Conservation (phyloP, 2,329 filamentous ascomycete genomes). For the Aspergillus costaricaensis region DNA sequence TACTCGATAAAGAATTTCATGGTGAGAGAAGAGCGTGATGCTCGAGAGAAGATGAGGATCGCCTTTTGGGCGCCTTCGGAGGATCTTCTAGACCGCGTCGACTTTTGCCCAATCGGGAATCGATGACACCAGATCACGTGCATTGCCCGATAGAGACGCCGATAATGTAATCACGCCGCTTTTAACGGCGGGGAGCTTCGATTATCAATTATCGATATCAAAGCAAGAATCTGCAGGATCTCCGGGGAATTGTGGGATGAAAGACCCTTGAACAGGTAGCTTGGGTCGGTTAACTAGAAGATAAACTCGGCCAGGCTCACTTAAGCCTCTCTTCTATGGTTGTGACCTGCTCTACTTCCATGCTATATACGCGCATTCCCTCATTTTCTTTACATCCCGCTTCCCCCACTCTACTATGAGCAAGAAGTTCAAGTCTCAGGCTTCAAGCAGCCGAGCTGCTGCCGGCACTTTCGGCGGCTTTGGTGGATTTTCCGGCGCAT, state of each 20-base stretch:
- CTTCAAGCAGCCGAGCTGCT: constrained; percentile 63
- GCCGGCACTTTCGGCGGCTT: constrained; percentile 52
- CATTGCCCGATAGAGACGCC: constrained; percentile 32
- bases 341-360: neutral
- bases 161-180: constrained; percentile 17
- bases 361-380: constrained; percentile 8
- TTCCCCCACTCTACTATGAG: constrained; percentile 53
- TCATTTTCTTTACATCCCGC: constrained; percentile 23
- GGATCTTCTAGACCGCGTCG: constrained; percentile 18
- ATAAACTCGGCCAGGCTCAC: neutral
- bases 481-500: constrained; percentile 41
- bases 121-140: constrained; percentile 40
- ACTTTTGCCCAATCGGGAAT: constrained; percentile 36
- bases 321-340: neutral
- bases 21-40: constrained; percentile 37
- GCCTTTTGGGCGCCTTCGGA: neutral
- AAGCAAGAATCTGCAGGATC: neutral
- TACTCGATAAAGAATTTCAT: constrained; percentile 83
- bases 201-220: no score
- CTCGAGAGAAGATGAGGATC: constrained; percentile 12
- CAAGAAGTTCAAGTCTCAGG: constrained; percentile 65
- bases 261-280: neutral
- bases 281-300: neutral
- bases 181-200: neutral
- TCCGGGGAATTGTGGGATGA: constrained; percentile 2